Evolutionary conservation across 768 basidiomycete genomes (phyloP).

Genomic region (Leccinum rimulosum): DNA sequence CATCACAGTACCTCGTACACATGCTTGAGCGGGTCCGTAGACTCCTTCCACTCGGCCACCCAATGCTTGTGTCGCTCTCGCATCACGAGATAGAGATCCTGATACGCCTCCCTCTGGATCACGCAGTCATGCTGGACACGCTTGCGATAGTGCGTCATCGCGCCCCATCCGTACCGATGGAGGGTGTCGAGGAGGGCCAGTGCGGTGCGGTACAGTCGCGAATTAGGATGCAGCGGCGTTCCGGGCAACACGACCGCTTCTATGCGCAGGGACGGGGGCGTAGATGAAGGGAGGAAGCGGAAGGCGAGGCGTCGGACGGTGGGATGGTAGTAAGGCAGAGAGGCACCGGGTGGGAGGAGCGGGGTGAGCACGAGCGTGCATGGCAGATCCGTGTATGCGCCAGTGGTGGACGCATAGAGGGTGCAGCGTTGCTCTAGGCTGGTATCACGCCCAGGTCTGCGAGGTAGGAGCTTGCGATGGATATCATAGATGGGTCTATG

Average conservation of each 20-base stretch:
- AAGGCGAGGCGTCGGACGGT: slow-evolving; percentile 78
- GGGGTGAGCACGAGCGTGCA: slow-evolving; percentile 58
- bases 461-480: slow-evolving; percentile 69
- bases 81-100: slow-evolving; percentile 87
- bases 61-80: slow-evolving; percentile 81
- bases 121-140: slow-evolving; percentile 81
- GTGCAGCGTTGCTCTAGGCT: slow-evolving; percentile 77
- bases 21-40: slow-evolving; percentile 85
- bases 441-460: slow-evolving; percentile 73
- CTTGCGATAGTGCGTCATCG: slow-evolving; percentile 79
- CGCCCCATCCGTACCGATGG: slow-evolving; percentile 88
- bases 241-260: slow-evolving; percentile 38
- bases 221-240: slow-evolving; percentile 47
- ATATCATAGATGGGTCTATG: slow-evolving; percentile 48
- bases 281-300: slow-evolving; percentile 49
- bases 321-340: slow-evolving; percentile 90
- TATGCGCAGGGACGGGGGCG: slow-evolving; percentile 24
- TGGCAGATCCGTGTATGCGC: slow-evolving; percentile 25
- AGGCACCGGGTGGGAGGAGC: slow-evolving; percentile 40
- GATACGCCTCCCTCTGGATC: slow-evolving; percentile 73
- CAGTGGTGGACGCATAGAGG: slow-evolving; percentile 45
- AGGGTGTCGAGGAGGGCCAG: slow-evolving; percentile 78
- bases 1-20: slow-evolving; percentile 69
- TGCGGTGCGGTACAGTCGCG: slow-evolving; percentile 77
- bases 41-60: slow-evolving; percentile 73